These are phyloP conservation scores for Waltergamsia citrina DNA, from an alignment of 2,329 filamentous ascomycete species.

Conservation along the genomic window DNA sequence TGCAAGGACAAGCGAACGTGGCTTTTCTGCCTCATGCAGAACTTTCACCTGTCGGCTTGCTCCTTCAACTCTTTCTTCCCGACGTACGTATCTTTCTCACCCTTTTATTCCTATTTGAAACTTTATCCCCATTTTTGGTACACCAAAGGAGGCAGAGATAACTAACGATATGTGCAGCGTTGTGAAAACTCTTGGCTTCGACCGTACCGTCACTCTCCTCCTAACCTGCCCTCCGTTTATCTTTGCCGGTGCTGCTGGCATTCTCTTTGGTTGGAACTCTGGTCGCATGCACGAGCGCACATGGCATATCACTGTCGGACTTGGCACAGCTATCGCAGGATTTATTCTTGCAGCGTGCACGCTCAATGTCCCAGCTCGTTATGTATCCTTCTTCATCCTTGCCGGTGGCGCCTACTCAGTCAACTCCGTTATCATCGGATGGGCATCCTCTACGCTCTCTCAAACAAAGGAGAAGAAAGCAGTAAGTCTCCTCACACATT, in stretches of 20 bases:
- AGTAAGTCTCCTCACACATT: constrained; percentile 15
- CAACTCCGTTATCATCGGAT: constrained; percentile 36
- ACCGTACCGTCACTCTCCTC: constrained; percentile 36
- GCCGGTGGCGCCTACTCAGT: constrained; percentile 31
- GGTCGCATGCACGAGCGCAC: constrained; percentile 37
- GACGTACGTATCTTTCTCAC: no score
- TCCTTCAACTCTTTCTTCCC: constrained; percentile 35
- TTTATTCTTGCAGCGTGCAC: constrained; percentile 28
- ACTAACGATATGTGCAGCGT: no score
- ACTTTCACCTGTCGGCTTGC: constrained; percentile 42
- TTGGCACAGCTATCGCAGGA: constrained; percentile 28
- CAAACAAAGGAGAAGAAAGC: constrained; percentile 41
- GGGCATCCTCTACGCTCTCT: constrained; percentile 30
- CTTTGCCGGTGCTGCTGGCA: constrained; percentile 34
- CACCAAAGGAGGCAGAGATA: no score
- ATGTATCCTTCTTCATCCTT: constrained; percentile 26
- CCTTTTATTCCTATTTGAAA: no score
- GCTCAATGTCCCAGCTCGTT: constrained; percentile 24
- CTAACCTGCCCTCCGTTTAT: constrained; percentile 44
- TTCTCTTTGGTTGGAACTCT: constrained; percentile 38
- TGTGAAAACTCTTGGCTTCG: constrained; percentile 38
- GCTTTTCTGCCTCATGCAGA: constrained; percentile 45
- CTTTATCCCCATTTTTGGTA: no score
- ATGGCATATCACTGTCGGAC: constrained; percentile 36
- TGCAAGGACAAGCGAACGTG: constrained; percentile 23